A percentile compares a stretch with the other conserved stretches of the same genome.
phyloP scores from a whole-genome alignment of 2,329 filamentous ascomycete species.

The Colletotrichum karsti region DNA sequence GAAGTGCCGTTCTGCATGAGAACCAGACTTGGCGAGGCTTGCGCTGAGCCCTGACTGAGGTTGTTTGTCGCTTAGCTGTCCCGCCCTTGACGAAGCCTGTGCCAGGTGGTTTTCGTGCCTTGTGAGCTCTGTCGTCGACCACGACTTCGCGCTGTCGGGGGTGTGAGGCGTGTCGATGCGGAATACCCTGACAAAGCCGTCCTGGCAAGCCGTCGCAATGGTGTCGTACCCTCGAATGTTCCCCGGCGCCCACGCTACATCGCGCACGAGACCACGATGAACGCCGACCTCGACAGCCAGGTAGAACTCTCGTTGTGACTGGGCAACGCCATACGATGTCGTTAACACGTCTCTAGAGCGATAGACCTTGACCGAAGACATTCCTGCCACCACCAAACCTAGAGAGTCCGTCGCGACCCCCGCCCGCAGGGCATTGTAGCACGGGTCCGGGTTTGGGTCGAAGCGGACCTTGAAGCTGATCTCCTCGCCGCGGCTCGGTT shows the following conservation, averaged over 20 bases:
- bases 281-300: slow-evolving; percentile 79
- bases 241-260: slow-evolving; percentile 92
- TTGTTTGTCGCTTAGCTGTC: slow-evolving; percentile 34
- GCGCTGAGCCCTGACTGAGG: slow-evolving; percentile 60
- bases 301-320: slow-evolving; percentile 81
- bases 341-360: slow-evolving; percentile 71
- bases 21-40: slow-evolving; percentile 59
- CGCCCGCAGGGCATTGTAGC: slow-evolving; percentile 79
- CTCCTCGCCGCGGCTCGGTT: slow-evolving; percentile 83
- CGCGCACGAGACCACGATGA: slow-evolving; percentile 81
- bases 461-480: slow-evolving; percentile 87
- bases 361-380: slow-evolving; percentile 85
- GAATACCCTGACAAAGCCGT: slow-evolving; percentile 90
- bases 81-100: slow-evolving; percentile 14
- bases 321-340: slow-evolving; percentile 58
- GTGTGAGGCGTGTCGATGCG: slow-evolving; percentile 71
- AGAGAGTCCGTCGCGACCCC: slow-evolving; percentile 84
- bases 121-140: slow-evolving; percentile 55
- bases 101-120: slow-evolving; percentile 38
- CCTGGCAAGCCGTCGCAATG: slow-evolving; percentile 91
- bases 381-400: slow-evolving; percentile 84
- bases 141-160: slow-evolving; percentile 57
- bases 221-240: slow-evolving; percentile 91
- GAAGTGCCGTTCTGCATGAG: slow-evolving; percentile 57
- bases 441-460: slow-evolving; percentile 85